Evolutionary conservation across 2,329 filamentous ascomycete genomes (phyloP), one percentile per base, ranked within the genome.

Genomic region (Colletotrichum falcatum): DNA sequence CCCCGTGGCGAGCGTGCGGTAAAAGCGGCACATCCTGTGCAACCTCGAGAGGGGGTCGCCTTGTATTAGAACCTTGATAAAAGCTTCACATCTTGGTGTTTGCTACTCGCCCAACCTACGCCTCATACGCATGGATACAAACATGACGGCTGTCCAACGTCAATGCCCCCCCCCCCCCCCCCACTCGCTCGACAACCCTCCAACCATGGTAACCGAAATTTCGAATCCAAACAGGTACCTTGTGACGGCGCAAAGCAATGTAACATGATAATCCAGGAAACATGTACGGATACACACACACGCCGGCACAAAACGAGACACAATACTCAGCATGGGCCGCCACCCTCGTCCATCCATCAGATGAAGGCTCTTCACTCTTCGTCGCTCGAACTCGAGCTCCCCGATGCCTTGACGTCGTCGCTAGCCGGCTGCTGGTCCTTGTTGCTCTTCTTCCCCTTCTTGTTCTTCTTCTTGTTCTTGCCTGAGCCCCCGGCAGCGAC

Each of bases 371-470:
- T 35, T 70, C 67, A 70, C 44, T 66, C 67, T 23, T 70, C 67
- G 16, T 70, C 67, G 20, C 67, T 58, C 28, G 67, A 66, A 44
- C 67, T 61, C 2, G 67, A 70, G 2, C 63, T 39, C 6, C 35
- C 44, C 0, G 67, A 49, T 1, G 63, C 33, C 12, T 49, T 37
- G 33, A n/a, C 35, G 4, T 61, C 20, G 42, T 6, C 48, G 28
- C 39, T 54, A 12, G 37, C 62, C 7, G 61, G 2, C 55, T 66
- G 54, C 30, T 66, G 60, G 3, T 66, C 62, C 20, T 70, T 66
- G 48, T 66, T 70, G 33, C 12, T n/a, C 62, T 71, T 71, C 58
- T 71, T 71, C 7, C 51, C 51, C 51, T 54, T 54, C 51, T 54
- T 54, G n/a, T 55, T 63, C 46, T 37, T 56, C 46, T 44, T 67